phyloP scores from a whole-genome alignment of 768 basidiomycete genomes.

The Asterophora lycoperdoides region DNA sequence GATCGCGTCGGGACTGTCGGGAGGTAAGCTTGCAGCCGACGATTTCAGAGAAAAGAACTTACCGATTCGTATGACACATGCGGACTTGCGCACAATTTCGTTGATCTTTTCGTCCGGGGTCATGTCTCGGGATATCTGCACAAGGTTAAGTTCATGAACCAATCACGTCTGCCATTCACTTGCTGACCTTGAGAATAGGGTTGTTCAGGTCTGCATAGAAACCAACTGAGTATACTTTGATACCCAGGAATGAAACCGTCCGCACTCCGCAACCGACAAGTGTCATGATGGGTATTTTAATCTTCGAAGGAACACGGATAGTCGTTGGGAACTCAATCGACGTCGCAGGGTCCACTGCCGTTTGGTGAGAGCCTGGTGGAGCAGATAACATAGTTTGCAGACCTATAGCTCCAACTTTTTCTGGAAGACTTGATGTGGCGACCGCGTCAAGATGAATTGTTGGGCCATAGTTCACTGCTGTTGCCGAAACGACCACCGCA shows the following conservation, averaged over 20 bases:
- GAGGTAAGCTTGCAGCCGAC: neutral
- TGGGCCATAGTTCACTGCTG: conserved; percentile 2
- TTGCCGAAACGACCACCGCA: conserved; percentile 2
- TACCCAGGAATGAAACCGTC: conserved; percentile 81
- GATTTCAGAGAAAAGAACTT: conserved; percentile 13
- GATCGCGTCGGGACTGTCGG: conserved; percentile 69
- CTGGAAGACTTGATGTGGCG: neutral
- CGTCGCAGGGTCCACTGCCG: conserved; percentile 67
- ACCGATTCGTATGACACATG: conserved; percentile 77
- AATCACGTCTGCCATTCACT: neutral
- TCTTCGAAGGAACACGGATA: conserved; percentile 59
- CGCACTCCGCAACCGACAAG: conserved; percentile 84
- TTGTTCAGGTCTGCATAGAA: conserved; percentile 85
- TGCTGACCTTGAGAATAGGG: conserved; percentile 52
- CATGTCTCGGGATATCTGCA: conserved; percentile 52
- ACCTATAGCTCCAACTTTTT: conserved; percentile 10
- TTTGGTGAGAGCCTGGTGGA: neutral
- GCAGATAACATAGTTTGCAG: neutral
- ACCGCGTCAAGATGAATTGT: conserved; percentile 15
- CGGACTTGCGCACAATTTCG: conserved; percentile 59
- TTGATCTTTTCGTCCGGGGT: conserved; percentile 67
- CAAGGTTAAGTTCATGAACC: neutral
- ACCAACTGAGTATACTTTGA: conserved; percentile 86
- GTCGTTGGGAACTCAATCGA: conserved; percentile 69
- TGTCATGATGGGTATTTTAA: conserved; percentile 56